Evolutionary conservation across 768 basidiomycete species (phyloP), one percentile per base, ranked within the genome.

Genomic region (Artomyces pyxidatus): DNA sequence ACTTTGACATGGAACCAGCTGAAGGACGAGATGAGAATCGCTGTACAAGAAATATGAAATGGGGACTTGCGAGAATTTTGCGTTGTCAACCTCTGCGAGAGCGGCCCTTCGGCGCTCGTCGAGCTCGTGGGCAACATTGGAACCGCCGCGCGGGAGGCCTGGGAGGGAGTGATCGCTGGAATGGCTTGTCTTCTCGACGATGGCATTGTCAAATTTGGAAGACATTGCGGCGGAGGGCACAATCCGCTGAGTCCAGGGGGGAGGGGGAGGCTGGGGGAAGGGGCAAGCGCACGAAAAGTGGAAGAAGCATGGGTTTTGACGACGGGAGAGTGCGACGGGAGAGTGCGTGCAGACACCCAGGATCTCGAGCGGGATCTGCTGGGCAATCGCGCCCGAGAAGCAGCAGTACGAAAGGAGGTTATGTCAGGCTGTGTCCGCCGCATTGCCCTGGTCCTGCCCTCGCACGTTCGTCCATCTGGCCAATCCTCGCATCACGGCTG

Each of bases 41-140:
- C 5, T 16, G 3, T 1, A 16, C 28, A n/a, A 11, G 0, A 27
- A 37, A 39, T 7, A 26, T 21, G 1, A 9, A 26, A 6, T 7
- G 8, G 49, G 41, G 8, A 60, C 83, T 47, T 63, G 88, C 85
- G 83, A 83, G 68, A 94, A 94, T 38, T 73, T 71, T 37, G 92
- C 92, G 52, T 87, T 83, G 67, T 95, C 92, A 52, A 95, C 78
- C 63, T 94, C 88, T 11, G 83, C 76, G 37, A 96, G 75, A 27
- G 93, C 91, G 29, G 80, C 81, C 16, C 86, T 77, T 53, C 92
- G 80, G 43, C 81, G 78, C 62, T 85, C 80, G 61, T 85, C 82
- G 38, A 88, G 75, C 17, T 62, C 44, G 11, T 21, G 49, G 35
- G 37, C 53, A 2, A 37, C 42, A 12, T 1, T 2, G 1, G 3